Conservation (phyloP, 2,329 filamentous ascomycete genomes). For the Cladosporium oxysporum region DNA sequence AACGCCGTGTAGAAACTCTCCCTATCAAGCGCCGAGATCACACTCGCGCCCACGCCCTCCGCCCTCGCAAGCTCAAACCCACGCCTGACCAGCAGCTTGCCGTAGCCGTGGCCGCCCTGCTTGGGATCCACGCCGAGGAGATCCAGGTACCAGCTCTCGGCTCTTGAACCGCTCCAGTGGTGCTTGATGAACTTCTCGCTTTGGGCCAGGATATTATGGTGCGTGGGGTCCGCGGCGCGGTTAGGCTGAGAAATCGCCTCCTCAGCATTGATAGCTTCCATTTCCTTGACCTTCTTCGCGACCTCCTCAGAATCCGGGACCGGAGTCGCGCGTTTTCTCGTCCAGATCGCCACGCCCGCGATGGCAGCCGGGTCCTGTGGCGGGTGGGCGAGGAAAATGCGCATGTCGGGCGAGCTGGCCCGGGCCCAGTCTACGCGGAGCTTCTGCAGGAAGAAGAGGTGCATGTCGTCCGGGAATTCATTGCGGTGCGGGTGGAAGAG, state of each 20-base stretch:
- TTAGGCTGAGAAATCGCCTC: slow-evolving; percentile 29
- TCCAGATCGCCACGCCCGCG: slow-evolving; percentile 33
- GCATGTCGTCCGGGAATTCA: slow-evolving; percentile 31
- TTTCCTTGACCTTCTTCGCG: slow-evolving; percentile 19
- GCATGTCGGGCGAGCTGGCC: slow-evolving; percentile 18
- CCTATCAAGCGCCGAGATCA: slow-evolving; percentile 29
- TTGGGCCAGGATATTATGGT: slow-evolving; percentile 21
- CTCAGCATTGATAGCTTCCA: slow-evolving; percentile 26
- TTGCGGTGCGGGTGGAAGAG: slow-evolving; percentile 30
- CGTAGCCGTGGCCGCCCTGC: slow-evolving; percentile 29
- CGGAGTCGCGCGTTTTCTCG: slow-evolving; percentile 23
- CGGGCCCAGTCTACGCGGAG: slow-evolving; percentile 24
- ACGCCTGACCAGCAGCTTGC: slow-evolving; percentile 31
- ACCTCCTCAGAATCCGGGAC: slow-evolving; percentile 11
- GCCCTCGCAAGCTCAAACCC: slow-evolving; percentile 33
- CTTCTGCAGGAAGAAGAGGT: slow-evolving; percentile 30
- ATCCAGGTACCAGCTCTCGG: slow-evolving; percentile 33
- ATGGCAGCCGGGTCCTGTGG: slow-evolving; percentile 6
- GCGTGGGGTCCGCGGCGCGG: slow-evolving; percentile 28
- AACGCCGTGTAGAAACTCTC: slow-evolving; percentile 33
- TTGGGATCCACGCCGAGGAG: slow-evolving; percentile 30
- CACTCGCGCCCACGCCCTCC: slow-evolving; percentile 55
- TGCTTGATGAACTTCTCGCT: slow-evolving; percentile 27
- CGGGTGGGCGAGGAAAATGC: slow-evolving; percentile 27
- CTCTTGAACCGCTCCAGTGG: slow-evolving; percentile 29